A percentile compares a stretch with the other conserved stretches of the same genome.
Evolutionary conservation across 805 yeast species (phyloP).

Genomic region (Torulaspora indica): DNA sequence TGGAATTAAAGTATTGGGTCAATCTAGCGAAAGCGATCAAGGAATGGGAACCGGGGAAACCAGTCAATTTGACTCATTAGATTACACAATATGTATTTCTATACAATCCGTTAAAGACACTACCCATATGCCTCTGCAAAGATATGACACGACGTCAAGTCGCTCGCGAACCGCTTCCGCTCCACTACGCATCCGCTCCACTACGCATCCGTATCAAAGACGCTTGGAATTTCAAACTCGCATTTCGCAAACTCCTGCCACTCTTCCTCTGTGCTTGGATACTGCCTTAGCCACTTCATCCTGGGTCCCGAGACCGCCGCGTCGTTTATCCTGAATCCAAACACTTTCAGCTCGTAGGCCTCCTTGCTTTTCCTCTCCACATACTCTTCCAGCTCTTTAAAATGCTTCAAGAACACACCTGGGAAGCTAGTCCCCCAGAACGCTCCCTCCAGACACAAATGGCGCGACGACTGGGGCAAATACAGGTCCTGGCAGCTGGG

Average conservation of each 20-base stretch:
- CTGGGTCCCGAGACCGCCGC: constrained; percentile 79
- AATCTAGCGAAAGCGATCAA: constrained; percentile 68
- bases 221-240: constrained; percentile 52
- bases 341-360: constrained; percentile 64
- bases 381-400: constrained; percentile 82
- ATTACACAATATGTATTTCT: constrained; percentile 3
- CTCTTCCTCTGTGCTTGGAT: constrained; percentile 61
- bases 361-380: constrained; percentile 54
- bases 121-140: constrained; percentile 1
- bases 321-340: constrained; percentile 82
- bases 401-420: constrained; percentile 84
- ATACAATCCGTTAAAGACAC: constrained; percentile 3
- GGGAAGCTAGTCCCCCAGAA: constrained; percentile 96
- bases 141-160: not conserved
- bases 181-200: too few relatives aligned
- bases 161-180: too few relatives aligned
- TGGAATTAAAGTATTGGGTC: constrained; percentile 76
- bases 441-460: constrained; percentile 89
- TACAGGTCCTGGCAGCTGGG: constrained; percentile 93
- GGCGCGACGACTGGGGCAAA: constrained; percentile 80
- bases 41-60: constrained; percentile 73
- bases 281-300: constrained; percentile 88
- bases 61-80: constrained; percentile 60
- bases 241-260: constrained; percentile 58
- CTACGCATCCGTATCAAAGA: constrained; percentile 16